Evolutionary conservation across 2,329 filamentous ascomycete species (phyloP).

Genomic region (Colletotrichum agaves): DNA sequence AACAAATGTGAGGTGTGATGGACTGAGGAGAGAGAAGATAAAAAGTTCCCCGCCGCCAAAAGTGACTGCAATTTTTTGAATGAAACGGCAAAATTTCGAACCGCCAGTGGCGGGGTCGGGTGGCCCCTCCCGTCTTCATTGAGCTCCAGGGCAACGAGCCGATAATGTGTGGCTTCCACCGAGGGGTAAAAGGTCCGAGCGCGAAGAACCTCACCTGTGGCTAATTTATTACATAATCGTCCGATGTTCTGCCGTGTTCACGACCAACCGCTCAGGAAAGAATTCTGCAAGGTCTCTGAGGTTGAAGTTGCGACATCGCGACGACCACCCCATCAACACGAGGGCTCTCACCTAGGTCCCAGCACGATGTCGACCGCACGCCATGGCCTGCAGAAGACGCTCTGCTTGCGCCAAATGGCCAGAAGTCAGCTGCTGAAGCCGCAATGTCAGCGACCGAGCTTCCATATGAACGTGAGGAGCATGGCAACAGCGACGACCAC

Average conservation of each 20-base stretch:
- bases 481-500: slow-evolving; percentile 42
- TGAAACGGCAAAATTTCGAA: slow-evolving; percentile 35
- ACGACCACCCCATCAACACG: slow-evolving; percentile 25
- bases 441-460: slow-evolving; percentile 40
- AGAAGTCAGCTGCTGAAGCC: slow-evolving; percentile 46
- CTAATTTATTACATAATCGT: neutral
- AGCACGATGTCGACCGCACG: slow-evolving; percentile 49
- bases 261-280: slow-evolving; percentile 31
- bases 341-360: slow-evolving; percentile 24
- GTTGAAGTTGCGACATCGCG: slow-evolving; percentile 14
- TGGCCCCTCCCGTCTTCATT: slow-evolving; percentile 1
- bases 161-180: neutral
- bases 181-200: slow-evolving; percentile 16
- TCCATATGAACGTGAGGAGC: slow-evolving; percentile 44
- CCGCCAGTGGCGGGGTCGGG: slow-evolving; percentile 15
- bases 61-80: slow-evolving; percentile 37
- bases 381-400: slow-evolving; percentile 49
- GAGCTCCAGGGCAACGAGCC: slow-evolving; percentile 28
- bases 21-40: slow-evolving; percentile 42
- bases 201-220: neutral
- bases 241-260: slow-evolving; percentile 22
- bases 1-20: slow-evolving; percentile 41
- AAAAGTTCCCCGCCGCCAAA: slow-evolving; percentile 34
- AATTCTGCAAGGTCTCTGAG: slow-evolving; percentile 23
- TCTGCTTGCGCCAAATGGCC: slow-evolving; percentile 47